Evolutionary conservation across 2,329 filamentous ascomycete genomes (phyloP).

Genomic region (Phialophora chinensis): DNA sequence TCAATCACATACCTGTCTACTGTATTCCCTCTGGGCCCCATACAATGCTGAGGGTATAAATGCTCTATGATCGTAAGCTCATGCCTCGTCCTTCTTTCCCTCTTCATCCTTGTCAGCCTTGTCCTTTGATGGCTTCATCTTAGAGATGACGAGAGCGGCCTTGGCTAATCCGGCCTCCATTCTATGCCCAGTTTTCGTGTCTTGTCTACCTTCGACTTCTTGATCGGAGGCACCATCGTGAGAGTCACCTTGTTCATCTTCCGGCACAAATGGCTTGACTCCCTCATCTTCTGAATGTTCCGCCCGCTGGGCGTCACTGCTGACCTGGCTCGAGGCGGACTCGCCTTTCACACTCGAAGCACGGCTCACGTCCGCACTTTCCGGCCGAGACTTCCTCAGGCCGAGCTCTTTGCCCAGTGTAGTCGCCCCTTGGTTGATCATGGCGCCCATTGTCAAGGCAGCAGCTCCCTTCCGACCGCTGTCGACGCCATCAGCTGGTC

Average conservation of each 20-base stretch:
- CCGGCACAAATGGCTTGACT: slow-evolving; percentile 47
- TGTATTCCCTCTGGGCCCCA: neutral
- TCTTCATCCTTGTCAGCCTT: slow-evolving; percentile 13
- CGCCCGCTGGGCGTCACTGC: slow-evolving; percentile 7
- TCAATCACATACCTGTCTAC: neutral
- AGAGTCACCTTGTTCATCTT: slow-evolving; percentile 27
- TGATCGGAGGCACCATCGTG: slow-evolving; percentile 21
- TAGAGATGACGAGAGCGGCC: slow-evolving; percentile 31
- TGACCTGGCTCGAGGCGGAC: slow-evolving; percentile 46
- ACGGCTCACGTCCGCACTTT: slow-evolving; percentile 71
- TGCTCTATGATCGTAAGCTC: slow-evolving; percentile 7
- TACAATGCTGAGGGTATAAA: neutral
- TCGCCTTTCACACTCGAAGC: slow-evolving; percentile 68
- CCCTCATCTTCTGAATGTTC: slow-evolving; percentile 48
- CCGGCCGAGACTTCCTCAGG: slow-evolving; percentile 67
- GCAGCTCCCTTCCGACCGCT: slow-evolving; percentile 32
- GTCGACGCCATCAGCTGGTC: slow-evolving; percentile 35
- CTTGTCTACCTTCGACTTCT: slow-evolving; percentile 23
- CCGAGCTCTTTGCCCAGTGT: slow-evolving; percentile 69
- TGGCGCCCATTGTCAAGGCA: slow-evolving; percentile 32
- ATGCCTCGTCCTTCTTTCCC: neutral
- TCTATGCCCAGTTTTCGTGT: slow-evolving; percentile 28
- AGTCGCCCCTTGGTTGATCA: slow-evolving; percentile 42
- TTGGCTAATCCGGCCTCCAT: slow-evolving; percentile 35
- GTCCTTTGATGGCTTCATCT: slow-evolving; percentile 30